Evolutionary conservation across 345 rosid genomes (phyloP).

Genomic region (Sisymbrium altissimum): DNA sequence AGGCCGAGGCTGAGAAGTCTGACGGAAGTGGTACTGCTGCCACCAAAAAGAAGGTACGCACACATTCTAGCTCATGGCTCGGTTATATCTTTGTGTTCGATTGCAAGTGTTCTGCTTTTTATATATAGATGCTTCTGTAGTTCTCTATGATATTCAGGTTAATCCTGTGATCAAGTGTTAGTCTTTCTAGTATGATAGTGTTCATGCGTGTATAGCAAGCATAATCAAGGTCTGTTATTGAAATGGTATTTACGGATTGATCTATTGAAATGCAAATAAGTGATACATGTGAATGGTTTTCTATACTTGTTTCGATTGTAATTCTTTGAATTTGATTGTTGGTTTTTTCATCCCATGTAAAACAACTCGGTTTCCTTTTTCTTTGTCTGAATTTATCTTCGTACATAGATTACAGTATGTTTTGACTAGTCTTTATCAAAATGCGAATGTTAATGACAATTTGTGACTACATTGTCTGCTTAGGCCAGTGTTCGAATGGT

Average conservation of each 20-base stretch:
- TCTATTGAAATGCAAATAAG: neutral
- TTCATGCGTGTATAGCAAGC: neutral
- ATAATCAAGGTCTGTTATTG: neutral
- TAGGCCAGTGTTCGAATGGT: neutral
- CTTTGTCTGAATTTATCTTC: neutral
- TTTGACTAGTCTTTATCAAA: neutral
- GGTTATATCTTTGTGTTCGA: neutral
- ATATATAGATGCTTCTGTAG: neutral
- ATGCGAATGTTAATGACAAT: neutral
- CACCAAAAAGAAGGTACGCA: slow-evolving; percentile 50
- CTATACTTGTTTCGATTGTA: neutral
- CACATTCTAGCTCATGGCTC: neutral
- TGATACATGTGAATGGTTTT: neutral
- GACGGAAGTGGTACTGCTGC: slow-evolving; percentile 50
- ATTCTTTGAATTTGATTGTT: neutral
- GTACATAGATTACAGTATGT: neutral
- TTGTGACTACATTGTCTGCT: neutral
- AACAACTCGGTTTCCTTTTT: neutral
- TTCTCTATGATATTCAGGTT: neutral
- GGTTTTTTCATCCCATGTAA: neutral
- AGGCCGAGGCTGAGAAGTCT: slow-evolving; percentile 85
- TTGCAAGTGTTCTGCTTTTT: slow-evolving; percentile 6
- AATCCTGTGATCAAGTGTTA: neutral
- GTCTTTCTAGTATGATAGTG: neutral
- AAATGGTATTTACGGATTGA: neutral